Evolutionary conservation across 768 basidiomycete species (phyloP).

Genomic region (Suillus placidus): DNA sequence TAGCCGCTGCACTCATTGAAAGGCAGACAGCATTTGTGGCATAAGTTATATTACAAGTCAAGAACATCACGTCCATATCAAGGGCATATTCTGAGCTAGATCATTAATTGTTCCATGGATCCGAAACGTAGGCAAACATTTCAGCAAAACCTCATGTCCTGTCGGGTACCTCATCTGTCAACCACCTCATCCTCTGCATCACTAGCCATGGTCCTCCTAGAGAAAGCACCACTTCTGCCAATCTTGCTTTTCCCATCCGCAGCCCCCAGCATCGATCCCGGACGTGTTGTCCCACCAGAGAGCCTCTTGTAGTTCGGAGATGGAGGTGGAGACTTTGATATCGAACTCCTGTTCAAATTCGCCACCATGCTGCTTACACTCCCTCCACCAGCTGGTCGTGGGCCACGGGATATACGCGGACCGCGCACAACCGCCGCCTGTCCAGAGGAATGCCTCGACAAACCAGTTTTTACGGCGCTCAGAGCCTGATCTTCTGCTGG

Average conservation of each 20-base stretch:
- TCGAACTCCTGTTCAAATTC: slow-evolving; percentile 53
- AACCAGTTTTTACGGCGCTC: slow-evolving; percentile 33
- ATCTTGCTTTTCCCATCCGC: slow-evolving; percentile 13
- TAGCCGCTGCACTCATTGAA: background rate
- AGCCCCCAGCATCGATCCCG: slow-evolving; percentile 18
- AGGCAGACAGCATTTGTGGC: background rate
- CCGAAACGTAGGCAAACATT: background rate
- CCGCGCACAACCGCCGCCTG: slow-evolving; percentile 44
- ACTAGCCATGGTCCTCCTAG: slow-evolving; percentile 80
- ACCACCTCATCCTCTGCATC: slow-evolving; percentile 81
- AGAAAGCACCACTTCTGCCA: slow-evolving; percentile 52
- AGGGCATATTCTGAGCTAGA: background rate
- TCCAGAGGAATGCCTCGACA: slow-evolving; percentile 53
- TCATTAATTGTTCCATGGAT: background rate
- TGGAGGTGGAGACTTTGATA: slow-evolving; percentile 42
- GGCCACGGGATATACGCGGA: slow-evolving; percentile 50
- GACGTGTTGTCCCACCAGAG: slow-evolving; percentile 37
- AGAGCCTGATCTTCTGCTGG: slow-evolving; percentile 38
- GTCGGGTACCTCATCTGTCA: slow-evolving; percentile 59
- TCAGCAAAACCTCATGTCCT: slow-evolving; percentile 18
- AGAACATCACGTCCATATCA: background rate
- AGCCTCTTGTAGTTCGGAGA: slow-evolving; percentile 48
- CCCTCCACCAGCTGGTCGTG: slow-evolving; percentile 44
- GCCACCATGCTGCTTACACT: slow-evolving; percentile 59
- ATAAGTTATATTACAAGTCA: slow-evolving; percentile 5